Percentiles rank a stretch among this genome's conserved stretches.
These are phyloP conservation scores for Globisporangium ultimum DNA, from an alignment of 352 stramenopile species.

Conservation along the genomic window DNA sequence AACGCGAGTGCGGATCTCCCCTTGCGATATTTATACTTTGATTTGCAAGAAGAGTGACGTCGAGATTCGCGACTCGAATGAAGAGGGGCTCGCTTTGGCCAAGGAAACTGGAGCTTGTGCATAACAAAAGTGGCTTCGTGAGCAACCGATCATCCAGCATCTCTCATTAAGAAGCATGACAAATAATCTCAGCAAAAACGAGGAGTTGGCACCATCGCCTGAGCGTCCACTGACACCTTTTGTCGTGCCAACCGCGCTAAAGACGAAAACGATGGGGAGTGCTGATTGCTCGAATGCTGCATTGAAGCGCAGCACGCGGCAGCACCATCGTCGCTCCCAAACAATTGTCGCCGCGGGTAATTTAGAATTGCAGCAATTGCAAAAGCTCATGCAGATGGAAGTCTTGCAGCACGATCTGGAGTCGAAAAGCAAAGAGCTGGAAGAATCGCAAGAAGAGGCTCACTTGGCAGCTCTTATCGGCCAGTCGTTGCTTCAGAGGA, in stretches of 20 bases:
- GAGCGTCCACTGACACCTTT: neutral
- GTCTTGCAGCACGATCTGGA: slow-evolving; percentile 47
- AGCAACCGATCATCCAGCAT: neutral
- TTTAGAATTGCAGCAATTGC: slow-evolving; percentile 32
- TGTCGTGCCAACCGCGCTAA: neutral
- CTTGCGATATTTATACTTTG: neutral
- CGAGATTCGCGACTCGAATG: too few relatives aligned
- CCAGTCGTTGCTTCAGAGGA: slow-evolving; percentile 45
- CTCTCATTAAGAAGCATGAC: neutral
- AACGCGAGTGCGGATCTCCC: neutral
- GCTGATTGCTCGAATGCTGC: neutral
- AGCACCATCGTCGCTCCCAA: slow-evolving; percentile 27
- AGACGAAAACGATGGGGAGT: neutral
- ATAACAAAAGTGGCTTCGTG: neutral
- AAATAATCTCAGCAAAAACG: neutral
- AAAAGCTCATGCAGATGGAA: slow-evolving; percentile 36
- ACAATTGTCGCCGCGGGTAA: slow-evolving; percentile 31
- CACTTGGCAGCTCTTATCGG: slow-evolving; percentile 43
- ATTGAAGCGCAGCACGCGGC: slow-evolving; percentile 7
- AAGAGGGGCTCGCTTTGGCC: neutral
- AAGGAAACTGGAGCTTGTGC: neutral
- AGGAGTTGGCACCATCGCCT: neutral
- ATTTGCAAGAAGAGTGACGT: too few relatives aligned
- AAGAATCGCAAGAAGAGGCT: slow-evolving; percentile 46
- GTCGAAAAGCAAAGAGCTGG: slow-evolving; percentile 41